phyloP scores from a whole-genome alignment of 1,139 yeast species.

The Zygoascus hellenicus region DNA sequence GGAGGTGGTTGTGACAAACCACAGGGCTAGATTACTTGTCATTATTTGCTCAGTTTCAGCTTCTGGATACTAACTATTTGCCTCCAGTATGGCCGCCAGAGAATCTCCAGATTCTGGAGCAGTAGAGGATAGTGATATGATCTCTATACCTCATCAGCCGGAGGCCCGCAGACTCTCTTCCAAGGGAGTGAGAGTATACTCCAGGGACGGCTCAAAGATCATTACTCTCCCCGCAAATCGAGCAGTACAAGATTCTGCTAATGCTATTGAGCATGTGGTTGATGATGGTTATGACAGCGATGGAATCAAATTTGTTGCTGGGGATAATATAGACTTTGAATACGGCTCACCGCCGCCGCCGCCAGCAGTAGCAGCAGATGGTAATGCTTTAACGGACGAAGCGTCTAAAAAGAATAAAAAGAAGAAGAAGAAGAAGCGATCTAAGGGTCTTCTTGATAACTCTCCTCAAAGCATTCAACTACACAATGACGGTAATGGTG shows the following conservation, averaged over 20 bases:
- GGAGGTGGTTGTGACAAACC: too few relatives aligned
- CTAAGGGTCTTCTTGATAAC: constrained; percentile 24
- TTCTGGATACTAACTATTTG: too few relatives aligned
- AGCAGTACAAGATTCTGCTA: not conserved
- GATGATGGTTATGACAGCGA: constrained; percentile 11
- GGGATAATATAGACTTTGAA: constrained; percentile 58
- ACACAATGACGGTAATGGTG: constrained; percentile 27
- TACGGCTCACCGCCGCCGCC: constrained; percentile 27
- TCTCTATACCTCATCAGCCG: constrained; percentile 2
- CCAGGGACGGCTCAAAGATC: constrained; percentile 9
- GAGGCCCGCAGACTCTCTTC: not conserved
- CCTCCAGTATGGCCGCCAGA: too few relatives aligned
- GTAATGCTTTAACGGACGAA: constrained; percentile 8
- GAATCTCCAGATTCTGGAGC: too few relatives aligned
- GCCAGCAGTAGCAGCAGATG: constrained; percentile 6
- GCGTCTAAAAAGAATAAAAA: constrained; percentile 38
- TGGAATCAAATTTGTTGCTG: constrained; percentile 40
- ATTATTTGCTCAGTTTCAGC: too few relatives aligned
- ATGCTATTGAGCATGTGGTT: not conserved
- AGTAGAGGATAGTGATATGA: too few relatives aligned
- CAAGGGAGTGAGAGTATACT: constrained; percentile 5
- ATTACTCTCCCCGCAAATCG: constrained; percentile 3
- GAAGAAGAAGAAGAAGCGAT: constrained; percentile 51
- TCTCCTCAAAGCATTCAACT: constrained; percentile 17
- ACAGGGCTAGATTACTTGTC: too few relatives aligned